A percentile compares a stretch with the other conserved stretches of the same genome.
These are phyloP conservation scores for Pythium phragmitis DNA, from an alignment of 352 stramenopile genomes.

Conservation along the genomic window DNA sequence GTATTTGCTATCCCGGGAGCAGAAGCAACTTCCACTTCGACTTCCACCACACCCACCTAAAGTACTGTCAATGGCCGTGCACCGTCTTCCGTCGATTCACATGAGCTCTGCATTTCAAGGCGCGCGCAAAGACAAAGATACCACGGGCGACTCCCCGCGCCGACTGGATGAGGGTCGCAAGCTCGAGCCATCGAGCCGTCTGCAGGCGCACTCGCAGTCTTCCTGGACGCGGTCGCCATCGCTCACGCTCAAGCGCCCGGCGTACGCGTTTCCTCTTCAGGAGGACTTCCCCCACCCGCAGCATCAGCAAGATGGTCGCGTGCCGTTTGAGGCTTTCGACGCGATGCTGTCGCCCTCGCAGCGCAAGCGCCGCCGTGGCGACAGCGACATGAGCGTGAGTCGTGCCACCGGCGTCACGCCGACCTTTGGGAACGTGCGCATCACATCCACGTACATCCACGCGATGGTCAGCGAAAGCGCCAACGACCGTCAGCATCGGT, in stretches of 20 bases:
- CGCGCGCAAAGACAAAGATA: slow-evolving; percentile 3
- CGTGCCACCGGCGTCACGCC: slow-evolving; percentile 4
- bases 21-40: not conserved
- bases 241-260: slow-evolving; percentile 12
- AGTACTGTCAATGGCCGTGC: slow-evolving; percentile 19
- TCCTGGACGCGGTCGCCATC: slow-evolving; percentile 12
- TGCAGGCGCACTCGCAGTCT: not conserved
- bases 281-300: not conserved
- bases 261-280: slow-evolving; percentile 5
- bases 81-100: slow-evolving; percentile 20
- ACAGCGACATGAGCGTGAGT: slow-evolving; percentile 20
- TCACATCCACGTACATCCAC: slow-evolving; percentile 23
- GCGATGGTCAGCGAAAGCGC: slow-evolving; percentile 7
- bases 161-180: slow-evolving; percentile 1
- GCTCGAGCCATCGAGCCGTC: no score
- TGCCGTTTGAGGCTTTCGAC: slow-evolving; percentile 7
- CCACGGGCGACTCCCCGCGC: not conserved
- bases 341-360: slow-evolving; percentile 18
- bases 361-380: slow-evolving; percentile 20
- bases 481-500: slow-evolving; percentile 1
- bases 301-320: not conserved
- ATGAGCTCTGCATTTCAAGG: slow-evolving; percentile 19
- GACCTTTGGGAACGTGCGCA: slow-evolving; percentile 6
- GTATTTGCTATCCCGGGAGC: slow-evolving; percentile 14
- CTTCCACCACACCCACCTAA: not conserved